These are phyloP conservation scores for Termitomyces sp. DNA, from an alignment of 768 basidiomycete species.

Conservation along the genomic window DNA sequence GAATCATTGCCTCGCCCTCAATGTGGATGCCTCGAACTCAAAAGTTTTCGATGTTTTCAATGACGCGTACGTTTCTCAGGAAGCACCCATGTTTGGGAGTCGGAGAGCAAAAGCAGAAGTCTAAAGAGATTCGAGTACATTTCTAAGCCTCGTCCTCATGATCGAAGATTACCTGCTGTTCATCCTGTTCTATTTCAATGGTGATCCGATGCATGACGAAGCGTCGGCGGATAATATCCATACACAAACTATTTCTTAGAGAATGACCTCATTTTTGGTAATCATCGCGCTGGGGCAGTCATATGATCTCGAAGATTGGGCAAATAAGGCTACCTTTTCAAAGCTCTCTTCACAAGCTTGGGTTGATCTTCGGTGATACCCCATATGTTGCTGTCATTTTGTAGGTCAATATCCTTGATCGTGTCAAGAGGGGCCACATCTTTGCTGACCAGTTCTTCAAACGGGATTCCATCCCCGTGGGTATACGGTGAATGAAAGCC, in stretches of 20 bases:
- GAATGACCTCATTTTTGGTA: background rate
- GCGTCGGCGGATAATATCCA: background rate
- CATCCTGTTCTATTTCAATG: background rate
- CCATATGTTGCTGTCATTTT: too few relatives aligned
- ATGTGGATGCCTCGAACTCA: background rate
- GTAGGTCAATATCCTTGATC: too few relatives aligned
- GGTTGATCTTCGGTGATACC: background rate
- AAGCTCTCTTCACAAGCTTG: background rate
- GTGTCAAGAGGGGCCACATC: too few relatives aligned
- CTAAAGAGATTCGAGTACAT: too few relatives aligned
- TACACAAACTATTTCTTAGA: too few relatives aligned
- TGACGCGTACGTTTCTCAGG: background rate
- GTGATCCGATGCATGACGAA: background rate
- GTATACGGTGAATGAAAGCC: too few relatives aligned
- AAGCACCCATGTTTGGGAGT: background rate
- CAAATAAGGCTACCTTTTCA: background rate
- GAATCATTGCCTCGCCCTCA: background rate
- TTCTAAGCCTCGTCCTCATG: background rate
- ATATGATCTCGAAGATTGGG: background rate
- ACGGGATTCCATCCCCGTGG: too few relatives aligned
- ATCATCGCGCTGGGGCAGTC: background rate
- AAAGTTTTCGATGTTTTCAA: background rate
- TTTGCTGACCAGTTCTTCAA: background rate
- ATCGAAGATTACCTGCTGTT: background rate
- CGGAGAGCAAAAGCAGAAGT: background rate